Base-by-base conservation (phyloP, 441 rosid species). In the Pelargonium myrrhifolium region DNA sequence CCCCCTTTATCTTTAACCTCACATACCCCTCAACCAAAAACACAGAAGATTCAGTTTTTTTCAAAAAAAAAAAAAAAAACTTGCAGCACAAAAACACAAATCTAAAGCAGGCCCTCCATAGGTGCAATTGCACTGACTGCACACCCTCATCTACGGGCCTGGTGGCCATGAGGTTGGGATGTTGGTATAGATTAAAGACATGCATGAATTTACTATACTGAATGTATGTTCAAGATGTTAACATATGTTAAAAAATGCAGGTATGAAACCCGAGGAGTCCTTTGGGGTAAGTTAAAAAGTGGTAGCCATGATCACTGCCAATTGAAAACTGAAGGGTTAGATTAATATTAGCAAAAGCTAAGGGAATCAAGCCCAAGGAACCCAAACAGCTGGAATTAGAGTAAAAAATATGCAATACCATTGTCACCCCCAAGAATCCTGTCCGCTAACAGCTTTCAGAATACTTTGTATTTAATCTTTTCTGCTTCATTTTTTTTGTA, bases 401-500 rank as follows among this genome's bases (percentile, higher is more conserved):
- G 28, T 55, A 42, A 68, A 69, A 61, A 72, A 56, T 68, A 65
- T 55, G 65, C 59, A 74, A 69, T 43, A 59, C 64, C 74, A 74
- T 80, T 65, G 60, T 71, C 66, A 59, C 12, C 75, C 81, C 87
- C 92, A 75, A 83, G 84, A 83, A 65, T 82, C 79, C 70, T 80
- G 85, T 81, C 86, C 37, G 62, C 72, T 55, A 62, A 66, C 69
- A 40, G 61, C 73, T 71, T 72, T 67, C 35, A 66, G 15, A 58
- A 60, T 45, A 15, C 24, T 21, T 43, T 69, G 49, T 56, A 22
- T 72, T 78, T 75, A 62, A 62, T 64, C 18, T 28, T 45, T 53
- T 40, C 22, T 37, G 22, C 64, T 26, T 71, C 66, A 62, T 17
- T 58, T 18, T 58, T 59, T 66, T 43, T 59, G 77, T 77, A 82